Percentiles rank a stretch among this genome's conserved stretches.
Evolutionary conservation across 2,329 filamentous ascomycete species (phyloP).

Genomic region (Colletotrichum musae): DNA sequence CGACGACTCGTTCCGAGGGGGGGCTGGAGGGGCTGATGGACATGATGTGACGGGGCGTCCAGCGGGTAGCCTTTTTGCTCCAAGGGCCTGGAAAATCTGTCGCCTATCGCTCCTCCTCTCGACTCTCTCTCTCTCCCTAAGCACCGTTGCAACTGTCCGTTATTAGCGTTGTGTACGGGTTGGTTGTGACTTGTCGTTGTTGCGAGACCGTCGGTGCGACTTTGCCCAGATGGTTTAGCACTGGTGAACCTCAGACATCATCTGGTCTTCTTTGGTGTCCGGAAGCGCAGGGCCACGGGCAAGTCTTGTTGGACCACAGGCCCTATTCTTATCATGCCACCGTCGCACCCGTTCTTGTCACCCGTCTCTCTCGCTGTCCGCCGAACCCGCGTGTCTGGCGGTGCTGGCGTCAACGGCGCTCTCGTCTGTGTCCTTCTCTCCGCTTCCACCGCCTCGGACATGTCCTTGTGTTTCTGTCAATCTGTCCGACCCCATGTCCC

Average conservation of each 20-base stretch:
- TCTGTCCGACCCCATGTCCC: slow-evolving; percentile 22
- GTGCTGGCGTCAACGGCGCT: slow-evolving; percentile 18
- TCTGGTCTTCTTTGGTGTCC: slow-evolving; percentile 19
- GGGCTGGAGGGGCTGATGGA: slow-evolving; percentile 27
- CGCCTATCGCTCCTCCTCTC: neutral
- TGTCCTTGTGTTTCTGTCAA: slow-evolving; percentile 7
- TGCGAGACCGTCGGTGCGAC: slow-evolving; percentile 10
- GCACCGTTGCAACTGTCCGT: neutral
- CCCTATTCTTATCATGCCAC: slow-evolving; percentile 17
- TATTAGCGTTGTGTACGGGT: slow-evolving; percentile 2
- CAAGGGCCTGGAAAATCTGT: neutral
- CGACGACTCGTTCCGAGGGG: slow-evolving; percentile 15
- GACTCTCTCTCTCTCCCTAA: too few species aligned
- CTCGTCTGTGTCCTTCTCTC: slow-evolving; percentile 38
- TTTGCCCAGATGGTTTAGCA: slow-evolving; percentile 9
- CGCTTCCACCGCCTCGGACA: slow-evolving; percentile 37
- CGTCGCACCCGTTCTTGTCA: slow-evolving; percentile 30
- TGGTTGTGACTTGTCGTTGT: neutral
- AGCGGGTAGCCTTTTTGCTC: slow-evolving; percentile 27
- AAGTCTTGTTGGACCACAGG: slow-evolving; percentile 19
- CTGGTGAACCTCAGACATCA: slow-evolving; percentile 28
- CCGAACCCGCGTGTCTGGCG: slow-evolving; percentile 17
- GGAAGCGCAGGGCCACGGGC: neutral
- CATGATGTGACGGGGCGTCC: slow-evolving; percentile 15
- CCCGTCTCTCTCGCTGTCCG: neutral